These are phyloP conservation scores for Pseudocercospora pini-densiflorae DNA, from an alignment of 2,329 filamentous ascomycete species.

Conservation along the genomic window DNA sequence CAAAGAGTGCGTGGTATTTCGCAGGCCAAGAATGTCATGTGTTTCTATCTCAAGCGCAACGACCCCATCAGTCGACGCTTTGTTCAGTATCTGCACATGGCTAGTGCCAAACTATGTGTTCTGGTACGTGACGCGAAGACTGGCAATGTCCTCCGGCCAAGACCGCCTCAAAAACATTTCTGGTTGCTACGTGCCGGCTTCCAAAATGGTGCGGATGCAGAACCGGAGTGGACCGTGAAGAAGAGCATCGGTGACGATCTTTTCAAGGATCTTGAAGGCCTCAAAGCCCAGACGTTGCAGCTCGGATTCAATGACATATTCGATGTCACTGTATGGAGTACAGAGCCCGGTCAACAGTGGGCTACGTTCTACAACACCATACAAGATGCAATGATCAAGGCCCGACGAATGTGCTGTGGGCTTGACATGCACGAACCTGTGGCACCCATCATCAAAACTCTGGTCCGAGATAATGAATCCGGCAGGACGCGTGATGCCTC, in stretches of 20 bases:
- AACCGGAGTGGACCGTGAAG: constrained; percentile 36
- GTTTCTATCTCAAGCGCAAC: constrained; percentile 49
- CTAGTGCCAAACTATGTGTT: constrained; percentile 42
- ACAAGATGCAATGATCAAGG: constrained; percentile 44
- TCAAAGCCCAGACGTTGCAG: constrained; percentile 35
- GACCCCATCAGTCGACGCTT: constrained; percentile 48
- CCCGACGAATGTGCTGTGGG: constrained; percentile 38
- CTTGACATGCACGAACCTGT: constrained; percentile 42
- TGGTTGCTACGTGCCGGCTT: constrained; percentile 45
- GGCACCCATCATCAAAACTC: constrained; percentile 43
- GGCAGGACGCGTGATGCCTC: constrained; percentile 43
- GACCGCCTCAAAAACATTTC: constrained; percentile 44
- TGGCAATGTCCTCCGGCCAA: constrained; percentile 38
- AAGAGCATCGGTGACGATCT: constrained; percentile 40
- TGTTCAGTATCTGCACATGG: constrained; percentile 50
- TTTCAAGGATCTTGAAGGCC: constrained; percentile 47
- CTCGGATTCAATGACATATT: constrained; percentile 51
- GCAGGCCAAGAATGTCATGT: constrained; percentile 49
- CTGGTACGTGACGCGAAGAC: constrained; percentile 50
- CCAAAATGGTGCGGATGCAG: too few relatives aligned
- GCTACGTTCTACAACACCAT: constrained; percentile 23
- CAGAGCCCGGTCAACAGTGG: constrained; percentile 41
- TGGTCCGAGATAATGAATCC: constrained; percentile 43
- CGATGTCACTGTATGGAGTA: constrained; percentile 50
- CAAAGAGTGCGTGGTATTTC: constrained; percentile 42